Conservation (phyloP, 1,284 basidiomycete genomes). For the Hemileia vastatrix region DNA sequence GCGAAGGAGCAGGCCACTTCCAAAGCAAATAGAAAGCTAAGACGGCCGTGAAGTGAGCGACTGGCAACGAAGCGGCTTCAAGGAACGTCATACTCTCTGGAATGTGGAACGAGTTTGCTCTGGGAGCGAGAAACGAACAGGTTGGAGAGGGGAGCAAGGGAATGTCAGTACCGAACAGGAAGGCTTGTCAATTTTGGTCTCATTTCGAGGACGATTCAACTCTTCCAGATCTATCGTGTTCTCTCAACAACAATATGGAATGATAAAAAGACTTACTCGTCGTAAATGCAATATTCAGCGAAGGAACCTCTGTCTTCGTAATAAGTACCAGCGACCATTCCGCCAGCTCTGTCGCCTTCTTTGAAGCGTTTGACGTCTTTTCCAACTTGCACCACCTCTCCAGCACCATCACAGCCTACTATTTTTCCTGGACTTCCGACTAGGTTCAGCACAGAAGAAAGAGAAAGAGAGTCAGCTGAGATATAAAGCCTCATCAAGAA, state of each 20-base stretch:
- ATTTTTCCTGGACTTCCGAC: conserved; percentile 47
- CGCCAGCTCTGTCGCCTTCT: conserved; percentile 54
- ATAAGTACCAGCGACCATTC: conserved; percentile 48
- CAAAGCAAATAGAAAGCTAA: no score
- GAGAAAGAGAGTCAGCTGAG: background rate
- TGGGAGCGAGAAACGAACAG: conserved; percentile 24
- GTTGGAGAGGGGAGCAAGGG: conserved; percentile 27
- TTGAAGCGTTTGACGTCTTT: conserved; percentile 50
- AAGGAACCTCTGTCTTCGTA: conserved; percentile 41
- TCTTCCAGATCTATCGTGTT: no score
- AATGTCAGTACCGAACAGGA: conserved; percentile 24
- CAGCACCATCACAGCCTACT: conserved; percentile 55
- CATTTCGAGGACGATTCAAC: conserved; percentile 30
- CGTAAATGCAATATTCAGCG: conserved; percentile 45
- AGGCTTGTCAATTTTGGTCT: conserved; percentile 26
- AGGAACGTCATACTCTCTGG: conserved; percentile 49
- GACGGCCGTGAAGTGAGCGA: conserved; percentile 41
- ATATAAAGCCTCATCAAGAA: conserved; percentile 11
- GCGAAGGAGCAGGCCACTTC: background rate
- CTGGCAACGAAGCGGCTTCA: conserved; percentile 47
- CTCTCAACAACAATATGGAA: conserved; percentile 8
- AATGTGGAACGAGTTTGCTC: conserved; percentile 38
- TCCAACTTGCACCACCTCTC: conserved; percentile 53
- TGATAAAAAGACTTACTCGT: conserved; percentile 46
- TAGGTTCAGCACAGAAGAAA: conserved; percentile 32